These are phyloP conservation scores for Chenopodium album DNA, from an alignment of 148 eudicot species.

Conservation along the genomic window DNA sequence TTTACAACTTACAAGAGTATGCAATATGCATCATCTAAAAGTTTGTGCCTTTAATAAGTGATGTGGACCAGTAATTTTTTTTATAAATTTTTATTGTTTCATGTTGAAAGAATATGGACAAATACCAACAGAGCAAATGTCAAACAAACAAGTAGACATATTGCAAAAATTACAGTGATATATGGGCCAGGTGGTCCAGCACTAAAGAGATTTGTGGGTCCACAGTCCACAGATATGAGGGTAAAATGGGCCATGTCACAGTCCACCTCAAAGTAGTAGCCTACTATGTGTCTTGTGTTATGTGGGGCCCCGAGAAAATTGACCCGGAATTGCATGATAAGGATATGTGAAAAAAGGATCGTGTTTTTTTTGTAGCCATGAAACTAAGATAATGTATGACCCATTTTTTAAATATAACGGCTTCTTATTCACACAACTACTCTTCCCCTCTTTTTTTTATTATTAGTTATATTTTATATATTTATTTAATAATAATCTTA, in stretches of 20 bases:
- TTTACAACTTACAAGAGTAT: too few relatives aligned
- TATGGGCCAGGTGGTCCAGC: not conserved
- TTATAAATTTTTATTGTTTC: too few relatives aligned
- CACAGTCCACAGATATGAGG: not conserved
- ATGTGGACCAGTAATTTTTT: not conserved
- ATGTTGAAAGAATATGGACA: not conserved
- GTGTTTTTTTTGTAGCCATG: not conserved
- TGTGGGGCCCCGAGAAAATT: not conserved
- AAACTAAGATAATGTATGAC: not conserved
- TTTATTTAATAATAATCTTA: too few relatives aligned
- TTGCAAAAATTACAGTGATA: not conserved
- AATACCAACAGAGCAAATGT: not conserved
- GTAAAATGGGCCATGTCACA: slow-evolving; percentile 4
- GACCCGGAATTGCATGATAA: not conserved
- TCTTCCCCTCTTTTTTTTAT: not conserved
- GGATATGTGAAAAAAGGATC: not conserved
- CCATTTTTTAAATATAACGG: not conserved
- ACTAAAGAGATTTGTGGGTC: not conserved
- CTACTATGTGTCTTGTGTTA: not conserved
- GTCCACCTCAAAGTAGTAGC: not conserved
- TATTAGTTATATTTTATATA: not conserved
- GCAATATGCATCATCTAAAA: too few relatives aligned
- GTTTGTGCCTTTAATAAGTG: too few relatives aligned
- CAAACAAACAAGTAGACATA: not conserved
- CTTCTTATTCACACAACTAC: slow-evolving; percentile 2